Base-by-base conservation (phyloP, 176 grass and related monocot species). In the Phragmites australis region DNA sequence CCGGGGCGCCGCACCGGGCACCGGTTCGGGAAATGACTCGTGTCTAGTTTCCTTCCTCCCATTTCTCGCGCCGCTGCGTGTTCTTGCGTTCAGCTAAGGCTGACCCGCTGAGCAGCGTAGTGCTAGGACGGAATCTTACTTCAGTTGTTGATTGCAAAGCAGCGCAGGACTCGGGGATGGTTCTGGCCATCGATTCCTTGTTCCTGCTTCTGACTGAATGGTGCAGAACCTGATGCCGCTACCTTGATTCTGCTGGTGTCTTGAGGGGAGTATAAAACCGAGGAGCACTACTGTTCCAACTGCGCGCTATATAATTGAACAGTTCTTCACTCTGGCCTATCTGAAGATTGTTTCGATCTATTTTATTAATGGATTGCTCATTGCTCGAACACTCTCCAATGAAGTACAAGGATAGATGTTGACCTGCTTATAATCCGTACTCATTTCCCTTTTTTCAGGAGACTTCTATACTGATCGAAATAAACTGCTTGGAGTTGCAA, bases 361-460 rank as follows among this genome's bases (percentile, higher is more conserved):
- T 9, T 46, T 70, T 51, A 7, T 63, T 32, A 12, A 60, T 30
- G 21, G 43, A 21, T 54, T 26, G 21, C 34, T 77, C 31, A 29
- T 53, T 32, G 6, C 57, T 22, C 29, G 9, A 73, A 37, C 9
- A 1, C 47, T 32, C 68, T 56, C 70, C 31, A 27, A 8, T 14
- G 22, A n/a, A n/a, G n/a, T 65, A 9, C 31, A 13, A 54, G 26
- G 26, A 51, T 62, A 54, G 50, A 34, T 83, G 23, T 32, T 49
- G 42, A 9, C 6, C 68, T 83, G 40, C 19, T 68, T 84, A 25
- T 65, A 41, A 81, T 80, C 11, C 3, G 21, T 19, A 6, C 8
- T 41, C n/a, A 3, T 11, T 52, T 66, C 54, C 30, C 7, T 74
- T 56, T 51, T 46, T 79, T 55, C 75, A 83, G 81, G 68, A 60